Percentiles rank a stretch among this genome's conserved stretches.
Evolutionary conservation across 306 rosid genomes (phyloP).

Genomic region (Pyrus betulifolia): DNA sequence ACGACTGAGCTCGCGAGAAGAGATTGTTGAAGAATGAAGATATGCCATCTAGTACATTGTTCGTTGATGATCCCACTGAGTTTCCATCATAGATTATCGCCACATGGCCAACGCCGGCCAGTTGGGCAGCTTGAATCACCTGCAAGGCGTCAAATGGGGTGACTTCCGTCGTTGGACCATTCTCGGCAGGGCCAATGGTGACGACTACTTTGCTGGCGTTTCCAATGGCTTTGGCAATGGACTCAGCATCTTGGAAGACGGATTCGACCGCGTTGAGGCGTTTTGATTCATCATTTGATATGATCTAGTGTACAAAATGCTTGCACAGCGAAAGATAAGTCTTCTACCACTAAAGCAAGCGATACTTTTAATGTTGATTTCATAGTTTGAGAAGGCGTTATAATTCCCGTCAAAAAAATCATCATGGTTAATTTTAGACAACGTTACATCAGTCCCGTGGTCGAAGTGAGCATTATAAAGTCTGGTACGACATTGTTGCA

Average conservation of each 20-base stretch:
- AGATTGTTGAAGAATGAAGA: slow-evolving; percentile 73
- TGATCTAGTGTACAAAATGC: slow-evolving; percentile 25
- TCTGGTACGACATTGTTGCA: neutral
- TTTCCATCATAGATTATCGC: slow-evolving; percentile 61
- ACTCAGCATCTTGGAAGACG: slow-evolving; percentile 52
- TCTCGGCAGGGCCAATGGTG: slow-evolving; percentile 69
- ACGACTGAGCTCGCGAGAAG: slow-evolving; percentile 54
- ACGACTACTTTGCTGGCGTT: slow-evolving; percentile 93
- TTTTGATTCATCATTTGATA: slow-evolving; percentile 80
- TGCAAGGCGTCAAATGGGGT: slow-evolving; percentile 61
- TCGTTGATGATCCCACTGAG: slow-evolving; percentile 33
- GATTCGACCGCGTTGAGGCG: slow-evolving; percentile 84
- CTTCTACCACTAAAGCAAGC: neutral
- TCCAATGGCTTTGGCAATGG: slow-evolving; percentile 93
- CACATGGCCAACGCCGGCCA: slow-evolving; percentile 86
- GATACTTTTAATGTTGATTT: neutral
- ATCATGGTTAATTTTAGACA: neutral
- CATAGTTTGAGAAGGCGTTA: neutral
- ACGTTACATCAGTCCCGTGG: neutral
- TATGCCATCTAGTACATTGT: slow-evolving; percentile 88
- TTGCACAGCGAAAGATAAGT: neutral
- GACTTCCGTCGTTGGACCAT: slow-evolving; percentile 67
- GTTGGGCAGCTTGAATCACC: slow-evolving; percentile 77
- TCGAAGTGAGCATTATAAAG: neutral
- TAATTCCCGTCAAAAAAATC: neutral